Evolutionary conservation across 805 yeast species (phyloP).

Genomic region (Starmera dryadoides): DNA sequence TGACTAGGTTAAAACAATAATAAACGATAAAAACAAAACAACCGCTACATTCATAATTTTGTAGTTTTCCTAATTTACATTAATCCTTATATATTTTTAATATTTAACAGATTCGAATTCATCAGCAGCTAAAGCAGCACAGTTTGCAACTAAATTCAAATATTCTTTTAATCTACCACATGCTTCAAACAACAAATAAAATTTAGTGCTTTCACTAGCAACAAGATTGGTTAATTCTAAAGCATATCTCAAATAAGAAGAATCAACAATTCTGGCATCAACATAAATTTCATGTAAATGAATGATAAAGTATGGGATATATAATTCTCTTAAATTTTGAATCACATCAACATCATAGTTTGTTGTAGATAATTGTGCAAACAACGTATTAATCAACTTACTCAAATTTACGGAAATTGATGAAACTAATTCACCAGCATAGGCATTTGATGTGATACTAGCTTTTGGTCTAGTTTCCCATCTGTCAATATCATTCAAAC

Average conservation of each 20-base stretch:
- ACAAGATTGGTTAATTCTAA: constrained; percentile 53
- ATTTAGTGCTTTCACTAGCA: constrained; percentile 57
- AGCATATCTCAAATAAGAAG: constrained; percentile 46
- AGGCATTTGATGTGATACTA: constrained; percentile 5
- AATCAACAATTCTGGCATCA: constrained; percentile 27
- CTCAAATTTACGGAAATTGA: constrained; percentile 19
- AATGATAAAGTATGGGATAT: constrained; percentile 66
- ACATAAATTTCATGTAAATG: constrained; percentile 54
- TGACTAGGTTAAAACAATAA: not conserved
- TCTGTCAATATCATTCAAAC: constrained; percentile 38
- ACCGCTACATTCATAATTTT: no score
- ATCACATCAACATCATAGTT: constrained; percentile 32
- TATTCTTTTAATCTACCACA: constrained; percentile 52
- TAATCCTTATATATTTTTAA: not conserved
- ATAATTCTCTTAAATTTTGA: constrained; percentile 52
- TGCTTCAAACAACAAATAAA: constrained; percentile 52
- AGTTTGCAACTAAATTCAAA: constrained; percentile 43
- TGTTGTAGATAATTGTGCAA: constrained; percentile 23
- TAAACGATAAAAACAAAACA: not conserved
- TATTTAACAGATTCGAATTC: constrained; percentile 4
- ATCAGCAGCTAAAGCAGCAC: constrained; percentile 50
- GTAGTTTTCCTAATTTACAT: not conserved
- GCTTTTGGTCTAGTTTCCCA: constrained; percentile 32
- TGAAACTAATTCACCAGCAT: constrained; percentile 19
- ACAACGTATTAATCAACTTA: constrained; percentile 21